Base-by-base conservation (phyloP, 371 early-diverging fungal genomes). In the Syncephalis plumigaleata region DNA sequence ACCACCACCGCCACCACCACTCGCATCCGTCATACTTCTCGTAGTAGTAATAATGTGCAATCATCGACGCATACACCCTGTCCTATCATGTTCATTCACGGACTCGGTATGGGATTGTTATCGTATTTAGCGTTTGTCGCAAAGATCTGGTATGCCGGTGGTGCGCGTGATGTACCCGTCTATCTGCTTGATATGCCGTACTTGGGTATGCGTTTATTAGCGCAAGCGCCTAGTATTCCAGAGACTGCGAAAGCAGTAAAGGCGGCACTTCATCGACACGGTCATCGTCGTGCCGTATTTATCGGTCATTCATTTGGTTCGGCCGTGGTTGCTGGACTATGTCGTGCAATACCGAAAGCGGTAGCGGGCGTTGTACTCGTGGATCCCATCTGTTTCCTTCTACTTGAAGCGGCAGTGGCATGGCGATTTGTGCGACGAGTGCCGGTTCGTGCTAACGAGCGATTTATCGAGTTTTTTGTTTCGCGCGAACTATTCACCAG, bases 41-140 rank as follows among this genome's bases (percentile, higher is more conserved):
- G n/a, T n/a, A n/a, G n/a, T n/a, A n/a, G n/a, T n/a, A n/a, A n/a
- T n/a, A n/a, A n/a, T n/a, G n/a, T n/a, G n/a, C n/a, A n/a, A n/a
- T n/a, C n/a, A n/a, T n/a, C n/a, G n/a, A n/a, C n/a, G n/a, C n/a
- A n/a, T n/a, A n/a, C n/a, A n/a, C n/a, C n/a, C 61, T 65, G 20
- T n/a, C 80, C 82, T 0, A 57, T 81, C 24, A 70, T 79, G 1
- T 80, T 80, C 54, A 70, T 80, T n/a, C 79, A 79, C 49, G 83
- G 83, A n/a, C 70, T 82, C 31, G 78, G 77, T 2, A 67, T 73
- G 38, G 80, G 82, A 15, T 49, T 79, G 24, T 60, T 72, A 50
- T 67, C 70, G 27, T 80, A 82, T 50, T 23, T 63, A 24, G 55
- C 63, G 5, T 68, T 79, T 52, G 46, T 82, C 15, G 48, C 52